A percentile compares a stretch with the other conserved stretches of the same genome.
phyloP scores from a whole-genome alignment of 2,329 filamentous ascomycete genomes.

The Hymenoscyphus fraxineus region DNA sequence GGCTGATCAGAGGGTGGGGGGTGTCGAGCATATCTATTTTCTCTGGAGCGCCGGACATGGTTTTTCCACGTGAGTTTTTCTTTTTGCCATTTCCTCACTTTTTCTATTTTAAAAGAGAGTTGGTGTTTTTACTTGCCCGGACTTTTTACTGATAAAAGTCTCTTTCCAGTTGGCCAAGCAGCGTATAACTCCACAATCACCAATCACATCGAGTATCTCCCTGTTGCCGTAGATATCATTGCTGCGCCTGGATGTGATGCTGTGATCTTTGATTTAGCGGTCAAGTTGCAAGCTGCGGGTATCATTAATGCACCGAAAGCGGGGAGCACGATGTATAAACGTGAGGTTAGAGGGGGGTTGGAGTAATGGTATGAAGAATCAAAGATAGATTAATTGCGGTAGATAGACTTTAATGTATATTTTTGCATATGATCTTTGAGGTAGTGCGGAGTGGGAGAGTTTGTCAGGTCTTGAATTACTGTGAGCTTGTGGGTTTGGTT shows the following conservation, averaged over 20 bases:
- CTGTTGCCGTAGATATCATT: conserved; percentile 54
- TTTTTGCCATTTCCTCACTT: background rate
- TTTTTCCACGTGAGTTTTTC: conserved; percentile 34
- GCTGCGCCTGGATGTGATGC: conserved; percentile 57
- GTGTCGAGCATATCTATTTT: conserved; percentile 41
- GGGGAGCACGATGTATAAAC: conserved; percentile 31
- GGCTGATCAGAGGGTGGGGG: conserved; percentile 44
- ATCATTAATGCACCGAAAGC: conserved; percentile 43
- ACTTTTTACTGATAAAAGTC: background rate
- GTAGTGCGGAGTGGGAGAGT: background rate
- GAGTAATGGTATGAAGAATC: conserved; percentile 37
- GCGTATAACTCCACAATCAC: conserved; percentile 44
- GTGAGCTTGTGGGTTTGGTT: background rate
- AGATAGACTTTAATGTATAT: background rate
- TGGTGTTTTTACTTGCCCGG: background rate
- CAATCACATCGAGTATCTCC: conserved; percentile 45
- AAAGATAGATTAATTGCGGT: background rate
- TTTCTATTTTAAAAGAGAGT: too few relatives aligned
- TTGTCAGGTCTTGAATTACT: background rate
- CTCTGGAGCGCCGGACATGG: conserved; percentile 43
- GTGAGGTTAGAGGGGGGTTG: background rate
- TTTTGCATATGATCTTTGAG: background rate
- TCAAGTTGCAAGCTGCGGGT: conserved; percentile 46
- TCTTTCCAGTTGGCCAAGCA: conserved; percentile 27
- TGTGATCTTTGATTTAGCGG: conserved; percentile 49